Conservation (phyloP, 257 asterid species). For the Craterostigma plantagineum region DNA sequence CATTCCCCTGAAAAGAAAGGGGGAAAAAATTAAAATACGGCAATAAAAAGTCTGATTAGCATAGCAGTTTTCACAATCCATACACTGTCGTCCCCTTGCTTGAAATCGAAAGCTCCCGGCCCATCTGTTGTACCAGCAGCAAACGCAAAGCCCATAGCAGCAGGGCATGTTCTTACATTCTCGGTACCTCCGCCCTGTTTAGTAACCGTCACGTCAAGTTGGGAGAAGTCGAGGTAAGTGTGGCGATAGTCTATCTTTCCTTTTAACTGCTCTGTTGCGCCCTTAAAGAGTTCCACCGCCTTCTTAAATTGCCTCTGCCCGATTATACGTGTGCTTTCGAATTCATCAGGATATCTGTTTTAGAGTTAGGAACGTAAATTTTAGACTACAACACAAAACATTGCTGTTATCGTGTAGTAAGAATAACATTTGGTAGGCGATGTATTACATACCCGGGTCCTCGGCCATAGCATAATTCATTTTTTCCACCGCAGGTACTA, state of each 20-base stretch:
- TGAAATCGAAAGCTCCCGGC: constrained; percentile 99
- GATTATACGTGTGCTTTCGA: constrained; percentile 84
- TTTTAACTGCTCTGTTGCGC: constrained; percentile 52
- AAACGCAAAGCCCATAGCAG: constrained; percentile 99
- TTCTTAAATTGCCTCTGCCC: constrained; percentile 83
- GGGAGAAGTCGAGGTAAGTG: constrained; percentile 59
- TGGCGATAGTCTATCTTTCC: constrained; percentile 82
- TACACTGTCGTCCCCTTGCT: constrained; percentile 87
- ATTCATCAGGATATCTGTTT: constrained; percentile 79
- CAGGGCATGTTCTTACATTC: constrained; percentile 78
- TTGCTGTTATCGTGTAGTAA: too few relatives aligned
- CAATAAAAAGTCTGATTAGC: background rate
- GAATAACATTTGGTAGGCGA: too few relatives aligned
- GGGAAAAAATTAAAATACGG: constrained; percentile 5
- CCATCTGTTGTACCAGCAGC: constrained; percentile 99
- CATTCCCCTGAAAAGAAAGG: constrained; percentile 48
- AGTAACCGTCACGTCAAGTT: constrained; percentile 44
- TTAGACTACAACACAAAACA: too few relatives aligned
- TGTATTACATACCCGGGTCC: constrained; percentile 77
- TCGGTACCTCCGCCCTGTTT: constrained; percentile 27
- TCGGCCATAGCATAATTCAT: constrained; percentile 87
- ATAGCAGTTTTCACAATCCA: constrained; percentile 5
- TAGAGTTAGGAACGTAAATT: too few relatives aligned
- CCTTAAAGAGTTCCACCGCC: constrained; percentile 64
- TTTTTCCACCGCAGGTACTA: constrained; percentile 94